Base-by-base conservation (phyloP, 305 asterid species). In the Fraxinus paxiana region DNA sequence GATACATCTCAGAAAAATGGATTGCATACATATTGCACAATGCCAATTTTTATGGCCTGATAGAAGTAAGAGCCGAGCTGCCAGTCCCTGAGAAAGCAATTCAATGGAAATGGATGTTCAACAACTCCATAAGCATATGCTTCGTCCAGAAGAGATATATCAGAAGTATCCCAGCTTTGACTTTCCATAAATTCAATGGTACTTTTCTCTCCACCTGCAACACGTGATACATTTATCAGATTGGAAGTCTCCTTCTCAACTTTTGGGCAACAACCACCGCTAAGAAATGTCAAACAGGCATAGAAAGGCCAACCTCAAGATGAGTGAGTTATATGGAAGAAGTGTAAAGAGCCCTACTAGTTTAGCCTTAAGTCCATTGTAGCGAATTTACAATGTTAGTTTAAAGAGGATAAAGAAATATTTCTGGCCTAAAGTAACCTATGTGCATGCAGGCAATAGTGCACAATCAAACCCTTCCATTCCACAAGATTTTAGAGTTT, bases 41-140 rank as follows among this genome's bases (percentile, higher is more conserved):
- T 92, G 90, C 99, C 99, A 79, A 95, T 89, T 90, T 92, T 95
- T 43, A 95, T 98, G 12, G 97, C 97, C 82, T 95, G 97, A 86
- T 95, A 95, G 88, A 95, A 95, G 79, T 92, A 92, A 69, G 98
- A 85, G 76, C 99, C 99, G 5, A 95, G 97, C 78, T 82, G 85
- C 99, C 99, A 95, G 74, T 84, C 90, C 84, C 90, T 82, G 75
- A 95, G 80, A 81, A 88, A 92, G 84, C 93, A 93, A 76, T 87
- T 93, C 84, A 95, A 82, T 17, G 99, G 99, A 82, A 92, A 95
- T 41, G 99, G 98, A 88, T 93, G 98, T 77, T 93, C 97, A 41
- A 95, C 99, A 79, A 88, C 85, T 78, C 99, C 99, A 71, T 86
- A 86, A 24, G 98, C 94, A 89, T 95, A 95, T 79, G 97, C 92